These are phyloP conservation scores for Candida parachauliodes DNA, from an alignment of 805 yeast species.

Conservation along the genomic window DNA sequence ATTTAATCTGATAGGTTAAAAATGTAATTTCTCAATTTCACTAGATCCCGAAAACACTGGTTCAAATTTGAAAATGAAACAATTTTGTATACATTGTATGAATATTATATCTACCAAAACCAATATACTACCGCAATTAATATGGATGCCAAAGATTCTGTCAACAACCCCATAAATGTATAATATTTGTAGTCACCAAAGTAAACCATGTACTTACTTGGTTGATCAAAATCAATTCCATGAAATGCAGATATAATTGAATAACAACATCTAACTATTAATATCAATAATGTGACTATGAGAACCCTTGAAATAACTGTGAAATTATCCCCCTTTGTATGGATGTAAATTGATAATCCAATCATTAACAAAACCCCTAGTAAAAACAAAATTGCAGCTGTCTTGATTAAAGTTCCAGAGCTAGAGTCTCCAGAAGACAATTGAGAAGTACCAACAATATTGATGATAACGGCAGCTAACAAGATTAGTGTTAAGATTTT, in stretches of 20 bases:
- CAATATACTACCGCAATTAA: constrained; percentile 6
- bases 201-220: constrained; percentile 13
- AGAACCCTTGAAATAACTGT: constrained; percentile 4
- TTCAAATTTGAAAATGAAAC: too few relatives aligned
- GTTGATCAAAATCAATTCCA: constrained; percentile 8
- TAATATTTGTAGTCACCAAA: constrained; percentile 14
- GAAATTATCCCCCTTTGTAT: background rate
- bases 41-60: too few relatives aligned
- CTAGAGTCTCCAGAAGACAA: constrained; percentile 3
- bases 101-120: constrained; percentile 1
- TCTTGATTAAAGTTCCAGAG: constrained; percentile 6
- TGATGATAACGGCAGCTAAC: constrained; percentile 10
- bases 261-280: constrained; percentile 13
- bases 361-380: constrained; percentile 9
- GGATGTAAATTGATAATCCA: constrained; percentile 3
- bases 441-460: constrained; percentile 11
- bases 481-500: constrained; percentile 10
- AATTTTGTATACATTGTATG: background rate
- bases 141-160: constrained; percentile 3
- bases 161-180: constrained; percentile 15
- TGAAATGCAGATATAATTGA: constrained; percentile 14
- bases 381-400: constrained; percentile 12
- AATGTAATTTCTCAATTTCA: background rate
- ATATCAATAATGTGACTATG: constrained; percentile 8
- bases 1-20: too few relatives aligned